Evolutionary conservation across 2,329 filamentous ascomycete species (phyloP).

Genomic region (Hypoxylon sp.): DNA sequence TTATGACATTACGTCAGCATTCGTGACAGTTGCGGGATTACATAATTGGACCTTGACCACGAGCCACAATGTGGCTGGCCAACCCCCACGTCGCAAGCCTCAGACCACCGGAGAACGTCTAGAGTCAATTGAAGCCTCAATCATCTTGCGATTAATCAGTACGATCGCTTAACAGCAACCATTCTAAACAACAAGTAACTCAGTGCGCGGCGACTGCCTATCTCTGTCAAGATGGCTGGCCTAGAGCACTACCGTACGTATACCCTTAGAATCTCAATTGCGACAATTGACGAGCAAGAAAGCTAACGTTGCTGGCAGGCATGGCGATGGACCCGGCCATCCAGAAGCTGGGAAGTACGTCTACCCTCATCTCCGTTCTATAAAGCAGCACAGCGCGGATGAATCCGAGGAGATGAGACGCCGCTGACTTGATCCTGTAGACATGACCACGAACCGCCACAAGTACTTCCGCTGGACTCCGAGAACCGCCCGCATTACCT

Average conservation of each 20-base stretch:
- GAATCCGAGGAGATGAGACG: neutral
- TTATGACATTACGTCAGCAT: slow-evolving; percentile 1
- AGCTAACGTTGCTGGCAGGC: slow-evolving; percentile 57
- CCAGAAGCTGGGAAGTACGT: slow-evolving; percentile 63
- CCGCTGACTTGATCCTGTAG: slow-evolving; percentile 61
- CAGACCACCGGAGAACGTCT: slow-evolving; percentile 19
- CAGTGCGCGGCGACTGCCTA: slow-evolving; percentile 45
- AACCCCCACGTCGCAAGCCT: slow-evolving; percentile 27
- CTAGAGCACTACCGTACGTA: slow-evolving; percentile 61
- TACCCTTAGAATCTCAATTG: slow-evolving; percentile 21
- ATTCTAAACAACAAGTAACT: slow-evolving; percentile 27
- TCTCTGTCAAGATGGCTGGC: slow-evolving; percentile 59
- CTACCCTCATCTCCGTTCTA: slow-evolving; percentile 6
- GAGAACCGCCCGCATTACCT: slow-evolving; percentile 82
- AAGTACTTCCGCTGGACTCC: slow-evolving; percentile 97
- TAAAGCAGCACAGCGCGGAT: neutral
- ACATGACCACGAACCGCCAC: slow-evolving; percentile 86
- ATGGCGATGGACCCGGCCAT: slow-evolving; percentile 64
- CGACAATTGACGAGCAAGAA: slow-evolving; percentile 21
- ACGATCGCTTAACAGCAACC: slow-evolving; percentile 28
- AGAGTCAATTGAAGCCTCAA: slow-evolving; percentile 41
- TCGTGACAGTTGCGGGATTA: neutral
- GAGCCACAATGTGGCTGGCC: slow-evolving; percentile 38
- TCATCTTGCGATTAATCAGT: slow-evolving; percentile 32
- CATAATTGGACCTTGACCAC: neutral